phyloP scores from a whole-genome alignment of 192 early-diverging fungal species.

The Linnemannia exigua region DNA sequence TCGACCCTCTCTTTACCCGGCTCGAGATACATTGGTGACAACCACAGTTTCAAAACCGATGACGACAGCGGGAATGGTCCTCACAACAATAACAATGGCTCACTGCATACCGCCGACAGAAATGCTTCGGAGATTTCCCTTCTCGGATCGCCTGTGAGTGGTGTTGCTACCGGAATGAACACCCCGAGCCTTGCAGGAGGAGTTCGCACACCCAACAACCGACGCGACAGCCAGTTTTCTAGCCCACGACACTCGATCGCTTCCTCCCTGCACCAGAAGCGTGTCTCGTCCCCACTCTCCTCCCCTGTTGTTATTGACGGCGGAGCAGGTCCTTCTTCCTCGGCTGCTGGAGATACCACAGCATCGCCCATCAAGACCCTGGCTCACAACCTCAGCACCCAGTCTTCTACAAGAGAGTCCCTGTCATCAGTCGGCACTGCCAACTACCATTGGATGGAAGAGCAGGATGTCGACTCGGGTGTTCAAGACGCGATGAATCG shows the following conservation, averaged over 20 bases:
- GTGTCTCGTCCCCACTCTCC: background rate
- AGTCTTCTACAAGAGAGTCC: constrained; percentile 35
- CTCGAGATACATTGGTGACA: constrained; percentile 26
- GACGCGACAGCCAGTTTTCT: constrained; percentile 27
- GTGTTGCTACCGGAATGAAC: background rate
- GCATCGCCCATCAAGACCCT: background rate
- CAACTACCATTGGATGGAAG: constrained; percentile 55
- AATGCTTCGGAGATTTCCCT: constrained; percentile 23
- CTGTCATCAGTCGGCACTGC: constrained; percentile 35
- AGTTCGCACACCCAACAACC: constrained; percentile 16
- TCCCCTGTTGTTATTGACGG: background rate
- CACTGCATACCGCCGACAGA: background rate
- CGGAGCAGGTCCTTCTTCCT: background rate
- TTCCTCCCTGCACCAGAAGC: background rate
- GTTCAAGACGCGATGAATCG: constrained; percentile 24
- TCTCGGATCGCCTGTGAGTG: constrained; percentile 11
- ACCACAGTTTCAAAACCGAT: background rate
- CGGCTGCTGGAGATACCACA: background rate
- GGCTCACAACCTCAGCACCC: background rate
- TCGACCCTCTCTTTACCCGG: constrained; percentile 37
- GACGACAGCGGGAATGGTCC: background rate
- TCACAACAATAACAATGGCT: background rate
- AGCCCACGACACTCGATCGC: constrained; percentile 19
- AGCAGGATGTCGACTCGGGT: background rate
- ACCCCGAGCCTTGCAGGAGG: constrained; percentile 30